phyloP scores from a whole-genome alignment of 139 green algal species.

The Coccomyxa sp. region DNA sequence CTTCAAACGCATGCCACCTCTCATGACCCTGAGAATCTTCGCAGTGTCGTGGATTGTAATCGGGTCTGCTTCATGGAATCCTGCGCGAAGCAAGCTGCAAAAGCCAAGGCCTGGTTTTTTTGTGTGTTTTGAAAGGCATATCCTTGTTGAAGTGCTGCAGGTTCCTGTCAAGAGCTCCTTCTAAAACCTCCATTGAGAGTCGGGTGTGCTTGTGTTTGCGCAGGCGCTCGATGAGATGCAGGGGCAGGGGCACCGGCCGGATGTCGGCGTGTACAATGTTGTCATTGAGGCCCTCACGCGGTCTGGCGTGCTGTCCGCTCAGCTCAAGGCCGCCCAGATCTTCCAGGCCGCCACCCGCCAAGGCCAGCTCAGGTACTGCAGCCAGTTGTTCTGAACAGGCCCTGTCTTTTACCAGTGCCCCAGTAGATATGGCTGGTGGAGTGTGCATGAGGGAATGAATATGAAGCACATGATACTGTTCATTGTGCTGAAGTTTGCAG shows the following conservation, averaged over 20 bases:
- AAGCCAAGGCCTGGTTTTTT: neutral
- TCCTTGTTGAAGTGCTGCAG: neutral
- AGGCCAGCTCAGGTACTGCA: slow-evolving; percentile 11
- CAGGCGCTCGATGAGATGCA: slow-evolving; percentile 12
- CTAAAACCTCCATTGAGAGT: too few species aligned
- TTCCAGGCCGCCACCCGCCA: slow-evolving; percentile 17
- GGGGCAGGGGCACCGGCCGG: slow-evolving; percentile 6
- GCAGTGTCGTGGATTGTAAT: too few species aligned
- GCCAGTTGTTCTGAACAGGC: neutral
- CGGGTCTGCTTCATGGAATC: too few species aligned
- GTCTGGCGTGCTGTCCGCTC: slow-evolving; percentile 12
- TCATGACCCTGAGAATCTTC: too few species aligned
- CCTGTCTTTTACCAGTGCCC: neutral
- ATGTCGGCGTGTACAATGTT: slow-evolving; percentile 11
- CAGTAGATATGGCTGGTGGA: too few species aligned
- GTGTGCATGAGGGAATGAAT: too few species aligned
- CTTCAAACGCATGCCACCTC: too few species aligned
- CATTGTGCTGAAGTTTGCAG: too few species aligned
- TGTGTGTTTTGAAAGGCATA: neutral
- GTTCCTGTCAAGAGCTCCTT: too few species aligned
- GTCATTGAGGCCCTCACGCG: slow-evolving; percentile 14
- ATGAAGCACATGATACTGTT: too few species aligned
- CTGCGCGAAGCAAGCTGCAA: neutral
- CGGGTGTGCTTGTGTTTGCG: neutral
- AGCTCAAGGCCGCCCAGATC: slow-evolving; percentile 14